phyloP scores from a whole-genome alignment of 116 monocot genomes.

The Posidonia oceanica region DNA sequence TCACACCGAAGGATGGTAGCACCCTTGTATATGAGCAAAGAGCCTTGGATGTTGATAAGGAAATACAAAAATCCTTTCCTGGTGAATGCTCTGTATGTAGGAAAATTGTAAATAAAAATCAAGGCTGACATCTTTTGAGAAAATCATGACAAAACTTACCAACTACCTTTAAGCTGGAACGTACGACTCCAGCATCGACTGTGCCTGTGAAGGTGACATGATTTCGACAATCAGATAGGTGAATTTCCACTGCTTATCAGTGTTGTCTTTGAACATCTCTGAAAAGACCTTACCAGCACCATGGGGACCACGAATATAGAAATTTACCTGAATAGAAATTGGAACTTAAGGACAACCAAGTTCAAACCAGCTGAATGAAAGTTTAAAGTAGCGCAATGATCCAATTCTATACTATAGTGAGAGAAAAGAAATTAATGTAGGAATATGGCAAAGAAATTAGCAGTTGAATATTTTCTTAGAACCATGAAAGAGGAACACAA shows the following conservation, averaged over 20 bases:
- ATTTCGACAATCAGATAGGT: conserved; percentile 92
- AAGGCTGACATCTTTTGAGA: not conserved
- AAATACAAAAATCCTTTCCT: too few species aligned
- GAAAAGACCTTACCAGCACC: conserved; percentile 77
- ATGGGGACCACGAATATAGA: conserved; percentile 83
- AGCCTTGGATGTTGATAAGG: too few species aligned
- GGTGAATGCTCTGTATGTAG: too few species aligned
- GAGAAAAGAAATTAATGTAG: too few species aligned
- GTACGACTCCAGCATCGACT: conserved; percentile 90
- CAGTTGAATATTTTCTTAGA: too few species aligned
- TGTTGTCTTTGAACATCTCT: conserved; percentile 85
- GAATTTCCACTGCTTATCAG: conserved; percentile 80
- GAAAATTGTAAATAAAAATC: too few species aligned
- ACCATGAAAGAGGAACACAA: too few species aligned
- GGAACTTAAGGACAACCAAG: not conserved
- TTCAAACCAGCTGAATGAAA: not conserved
- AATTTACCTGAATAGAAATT: conserved; percentile 48
- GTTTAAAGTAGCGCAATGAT: not conserved
- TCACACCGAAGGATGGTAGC: too few species aligned
- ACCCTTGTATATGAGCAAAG: too few species aligned
- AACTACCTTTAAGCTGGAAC: conserved; percentile 49
- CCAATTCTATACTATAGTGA: not conserved
- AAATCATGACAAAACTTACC: not conserved
- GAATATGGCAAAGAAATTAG: too few species aligned
- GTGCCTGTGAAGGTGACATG: conserved; percentile 50